Base-by-base conservation (phyloP, 2,329 filamentous ascomycete genomes). In the Diaporthe citri region DNA sequence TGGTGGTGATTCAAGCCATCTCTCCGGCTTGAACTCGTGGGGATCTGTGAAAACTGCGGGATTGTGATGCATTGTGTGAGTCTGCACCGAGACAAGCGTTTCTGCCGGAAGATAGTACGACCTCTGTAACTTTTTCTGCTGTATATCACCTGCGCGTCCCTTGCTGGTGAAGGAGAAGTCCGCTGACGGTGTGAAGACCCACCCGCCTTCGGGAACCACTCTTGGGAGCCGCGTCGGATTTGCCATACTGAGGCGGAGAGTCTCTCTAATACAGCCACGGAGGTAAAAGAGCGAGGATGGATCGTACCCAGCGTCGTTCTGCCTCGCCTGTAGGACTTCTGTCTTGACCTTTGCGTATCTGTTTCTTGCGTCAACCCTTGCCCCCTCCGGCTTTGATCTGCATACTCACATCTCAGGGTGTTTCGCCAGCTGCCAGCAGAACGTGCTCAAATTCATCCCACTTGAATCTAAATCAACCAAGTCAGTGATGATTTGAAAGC, bases 361-460 rank as follows among this genome's bases (percentile, higher is more conserved):
- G 74, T 80, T 78, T 3, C 22, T 31, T 13, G 25, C 15, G 46
- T 73, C 71, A 73, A 28, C 20, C 3, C 20, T 25, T n/a, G 28
- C 34, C 4, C n/a, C n/a, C 25, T 52, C 31, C 8, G 1, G 22
- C 1, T 28, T 28, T 28, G 8, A 4, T 43, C 12, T 9, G 8
- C 31, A 3, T 4, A 52, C 73, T 73, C 80, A 86, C 83, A 82
- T 82, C 5, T 84, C 80, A 4, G 87, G 86, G 70, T 85, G 78
- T 64, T 85, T 83, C 4, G 83, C 81, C 36, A 90, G 78, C 74
- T 85, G 81, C 81, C 86, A 88, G 56, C 85, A 82, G 2, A 89
- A 84, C 1, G 85, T 88, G 8, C 85, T 84, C 28, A 89, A 79
- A 74, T 87, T 89, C 83, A 88, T 88, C 22, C 85, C 86, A 4